Conservation (phyloP, 176 grass and related monocot genomes). For the Triticum urartu region DNA sequence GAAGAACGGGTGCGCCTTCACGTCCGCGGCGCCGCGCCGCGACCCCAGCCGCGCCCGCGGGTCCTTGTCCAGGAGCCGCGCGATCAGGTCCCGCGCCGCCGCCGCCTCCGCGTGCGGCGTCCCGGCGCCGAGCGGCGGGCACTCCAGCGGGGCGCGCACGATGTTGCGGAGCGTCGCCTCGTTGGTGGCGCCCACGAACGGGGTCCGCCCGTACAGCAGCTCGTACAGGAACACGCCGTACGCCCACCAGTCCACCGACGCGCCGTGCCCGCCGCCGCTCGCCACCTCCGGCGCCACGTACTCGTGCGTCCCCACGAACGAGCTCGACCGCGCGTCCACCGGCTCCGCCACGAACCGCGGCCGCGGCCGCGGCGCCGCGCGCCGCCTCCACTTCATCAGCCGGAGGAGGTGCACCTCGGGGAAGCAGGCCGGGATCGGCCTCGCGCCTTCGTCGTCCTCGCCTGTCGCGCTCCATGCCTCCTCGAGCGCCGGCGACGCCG, state of each 20-base stretch:
- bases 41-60: constrained; percentile 56
- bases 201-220: constrained; percentile 73
- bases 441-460: too few relatives aligned
- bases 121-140: constrained; percentile 22
- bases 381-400: constrained; percentile 36
- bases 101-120: background rate
- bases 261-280: constrained; percentile 74
- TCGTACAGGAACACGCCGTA: constrained; percentile 96
- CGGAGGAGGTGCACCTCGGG: constrained; percentile 53
- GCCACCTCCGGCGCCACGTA: constrained; percentile 91
- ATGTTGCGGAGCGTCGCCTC: constrained; percentile 81
- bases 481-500: constrained; percentile 66
- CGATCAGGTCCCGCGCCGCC: constrained; percentile 67
- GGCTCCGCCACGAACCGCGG: constrained; percentile 87
- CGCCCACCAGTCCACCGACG: constrained; percentile 95
- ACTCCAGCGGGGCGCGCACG: constrained; percentile 56
- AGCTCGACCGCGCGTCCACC: constrained; percentile 64
- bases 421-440: constrained; percentile 47
- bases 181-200: constrained; percentile 65
- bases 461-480: background rate
- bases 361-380: background rate
- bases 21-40: constrained; percentile 64
- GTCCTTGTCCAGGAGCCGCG: constrained; percentile 74
- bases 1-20: constrained; percentile 86
- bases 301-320: constrained; percentile 95